Evolutionary conservation across 169 alveolate genomes (phyloP).

Genomic region (Plasmodium gonderi): DNA sequence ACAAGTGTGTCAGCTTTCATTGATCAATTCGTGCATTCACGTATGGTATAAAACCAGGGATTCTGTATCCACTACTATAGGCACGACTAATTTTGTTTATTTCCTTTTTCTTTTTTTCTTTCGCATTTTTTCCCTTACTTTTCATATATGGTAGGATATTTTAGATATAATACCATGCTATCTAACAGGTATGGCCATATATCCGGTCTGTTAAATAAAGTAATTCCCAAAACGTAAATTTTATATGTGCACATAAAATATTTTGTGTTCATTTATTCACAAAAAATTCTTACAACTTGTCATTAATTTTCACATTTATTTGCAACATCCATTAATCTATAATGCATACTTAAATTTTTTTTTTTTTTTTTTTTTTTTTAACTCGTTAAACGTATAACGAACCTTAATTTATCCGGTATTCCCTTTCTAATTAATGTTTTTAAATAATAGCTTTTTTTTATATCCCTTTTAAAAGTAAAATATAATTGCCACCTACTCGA

Average conservation of each 20-base stretch:
- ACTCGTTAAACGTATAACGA: background rate
- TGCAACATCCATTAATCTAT: background rate
- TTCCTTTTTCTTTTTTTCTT: background rate
- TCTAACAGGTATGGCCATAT: slow-evolving; percentile 72
- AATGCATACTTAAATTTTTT: background rate
- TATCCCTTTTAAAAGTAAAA: slow-evolving; percentile 50
- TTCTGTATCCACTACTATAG: background rate
- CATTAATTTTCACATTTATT: background rate
- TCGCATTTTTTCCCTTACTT: background rate
- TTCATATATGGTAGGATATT: slow-evolving; percentile 72
- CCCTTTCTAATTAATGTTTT: slow-evolving; percentile 84
- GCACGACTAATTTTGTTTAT: background rate
- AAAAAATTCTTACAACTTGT: no score
- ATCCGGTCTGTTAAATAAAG: slow-evolving; percentile 16
- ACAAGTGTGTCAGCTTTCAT: no score
- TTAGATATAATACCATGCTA: slow-evolving; percentile 49
- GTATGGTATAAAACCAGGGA: background rate
- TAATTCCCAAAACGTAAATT: background rate
- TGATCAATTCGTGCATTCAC: no score
- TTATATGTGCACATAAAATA: background rate
- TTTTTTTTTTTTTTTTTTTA: background rate
- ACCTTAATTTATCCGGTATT: slow-evolving; percentile 85
- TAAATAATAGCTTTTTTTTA: slow-evolving; percentile 60
- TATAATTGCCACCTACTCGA: slow-evolving; percentile 44
- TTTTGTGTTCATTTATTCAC: background rate